Conservation (phyloP, 768 basidiomycete genomes). For the Boletus tomentosulus region DNA sequence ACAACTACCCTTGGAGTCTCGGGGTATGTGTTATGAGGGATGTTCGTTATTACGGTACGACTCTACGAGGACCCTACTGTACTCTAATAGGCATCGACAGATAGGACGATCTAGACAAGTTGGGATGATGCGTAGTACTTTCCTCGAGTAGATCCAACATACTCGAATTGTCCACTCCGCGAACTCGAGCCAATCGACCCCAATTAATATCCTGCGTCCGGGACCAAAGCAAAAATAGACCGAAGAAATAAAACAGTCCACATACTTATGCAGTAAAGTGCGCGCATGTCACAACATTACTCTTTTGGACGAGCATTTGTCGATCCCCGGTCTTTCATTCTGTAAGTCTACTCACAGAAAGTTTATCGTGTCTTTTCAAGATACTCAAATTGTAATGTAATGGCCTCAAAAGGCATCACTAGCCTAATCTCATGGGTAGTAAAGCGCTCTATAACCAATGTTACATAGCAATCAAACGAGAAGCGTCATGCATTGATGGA, state of each 20-base stretch:
- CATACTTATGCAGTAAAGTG: neutral
- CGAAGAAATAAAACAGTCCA: conserved; percentile 1
- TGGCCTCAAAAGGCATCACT: conserved; percentile 15
- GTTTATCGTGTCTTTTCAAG: conserved; percentile 11
- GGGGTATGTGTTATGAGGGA: no score
- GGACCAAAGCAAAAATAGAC: neutral
- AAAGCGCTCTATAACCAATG: conserved; percentile 17
- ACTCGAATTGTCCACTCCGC: conserved; percentile 21
- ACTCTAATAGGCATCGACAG: no score
- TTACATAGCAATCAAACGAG: conserved; percentile 24
- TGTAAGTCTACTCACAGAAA: conserved; percentile 7
- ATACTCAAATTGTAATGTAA: conserved; percentile 22
- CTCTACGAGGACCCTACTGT: no score
- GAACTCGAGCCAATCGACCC: conserved; percentile 6
- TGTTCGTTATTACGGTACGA: no score
- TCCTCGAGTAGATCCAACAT: neutral
- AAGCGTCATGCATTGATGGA: conserved; percentile 18
- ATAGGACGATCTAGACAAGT: no score
- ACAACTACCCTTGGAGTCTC: no score
- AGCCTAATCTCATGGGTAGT: conserved; percentile 11
- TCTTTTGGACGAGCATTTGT: neutral
- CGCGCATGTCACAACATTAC: neutral
- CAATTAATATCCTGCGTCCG: conserved; percentile 2
- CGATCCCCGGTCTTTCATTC: neutral
- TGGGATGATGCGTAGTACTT: neutral